phyloP scores from a whole-genome alignment of 257 asterid genomes.

The Solanum peruvianum region DNA sequence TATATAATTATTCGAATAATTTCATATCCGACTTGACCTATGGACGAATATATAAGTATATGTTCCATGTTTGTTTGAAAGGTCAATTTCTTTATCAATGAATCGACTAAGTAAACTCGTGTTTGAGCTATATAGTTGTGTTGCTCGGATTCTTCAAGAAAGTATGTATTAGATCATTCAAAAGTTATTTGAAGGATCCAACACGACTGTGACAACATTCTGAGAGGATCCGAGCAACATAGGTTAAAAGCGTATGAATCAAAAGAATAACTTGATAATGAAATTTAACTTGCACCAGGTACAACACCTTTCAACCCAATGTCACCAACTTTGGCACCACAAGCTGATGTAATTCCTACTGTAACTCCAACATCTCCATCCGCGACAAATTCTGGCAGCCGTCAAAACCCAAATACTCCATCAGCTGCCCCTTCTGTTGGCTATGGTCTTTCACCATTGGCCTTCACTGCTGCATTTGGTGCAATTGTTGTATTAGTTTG shows the following conservation, averaged over 20 bases:
- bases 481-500: conserved; percentile 9
- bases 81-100: not conserved
- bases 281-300: not conserved
- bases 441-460: conserved; percentile 10
- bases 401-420: conserved; percentile 4
- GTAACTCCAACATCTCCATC: conserved; percentile 11
- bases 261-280: not conserved
- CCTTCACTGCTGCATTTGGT: conserved; percentile 7
- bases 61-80: not conserved
- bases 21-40: not conserved
- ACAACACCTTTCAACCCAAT: not conserved
- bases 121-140: not conserved
- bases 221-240: not conserved
- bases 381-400: not conserved
- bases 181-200: not conserved
- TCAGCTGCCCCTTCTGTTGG: conserved; percentile 14
- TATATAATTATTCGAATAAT: not conserved
- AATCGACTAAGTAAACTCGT: not conserved
- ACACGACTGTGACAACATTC: not conserved
- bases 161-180: not conserved
- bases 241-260: not conserved
- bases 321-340: conserved; percentile 24
- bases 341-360: not conserved
- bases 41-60: not conserved
- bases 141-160: not conserved